Conservation (phyloP, 495 filamentous ascomycete species). For the Collariella sp. region DNA sequence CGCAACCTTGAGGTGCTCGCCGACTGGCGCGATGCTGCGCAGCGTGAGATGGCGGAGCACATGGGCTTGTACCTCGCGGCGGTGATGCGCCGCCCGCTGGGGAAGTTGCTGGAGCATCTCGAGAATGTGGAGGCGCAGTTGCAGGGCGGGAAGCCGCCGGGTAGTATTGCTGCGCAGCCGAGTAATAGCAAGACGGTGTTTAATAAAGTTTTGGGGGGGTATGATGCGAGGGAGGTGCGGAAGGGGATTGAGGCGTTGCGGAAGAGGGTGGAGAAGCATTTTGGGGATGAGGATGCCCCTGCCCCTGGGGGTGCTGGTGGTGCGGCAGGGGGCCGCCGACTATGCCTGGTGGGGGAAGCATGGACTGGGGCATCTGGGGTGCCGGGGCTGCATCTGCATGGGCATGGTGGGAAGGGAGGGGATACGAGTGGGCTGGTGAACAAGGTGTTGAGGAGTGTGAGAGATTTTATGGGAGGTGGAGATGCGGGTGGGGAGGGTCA, state of each 20-base stretch:
- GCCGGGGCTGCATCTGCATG: not conserved
- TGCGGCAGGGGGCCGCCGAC: not conserved
- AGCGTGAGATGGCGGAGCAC: conserved; percentile 76
- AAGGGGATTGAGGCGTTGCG: conserved; percentile 77
- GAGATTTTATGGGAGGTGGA: conserved; percentile 65
- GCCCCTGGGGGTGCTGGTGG: not conserved
- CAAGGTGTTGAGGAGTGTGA: conserved; percentile 79
- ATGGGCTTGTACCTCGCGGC: conserved; percentile 77
- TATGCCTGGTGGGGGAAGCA: not conserved
- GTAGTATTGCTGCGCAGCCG: conserved; percentile 57
- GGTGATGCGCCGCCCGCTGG: conserved; percentile 80
- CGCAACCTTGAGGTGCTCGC: conserved; percentile 63
- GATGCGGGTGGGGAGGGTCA: conserved; percentile 58
- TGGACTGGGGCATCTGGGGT: conserved; percentile 5
- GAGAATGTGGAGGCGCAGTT: conserved; percentile 73
- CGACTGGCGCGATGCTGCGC: conserved; percentile 69
- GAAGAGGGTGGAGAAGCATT: conserved; percentile 93
- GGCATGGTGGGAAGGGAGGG: conserved; percentile 1
- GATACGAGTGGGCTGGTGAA: conserved; percentile 57
- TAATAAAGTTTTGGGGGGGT: conserved; percentile 70
- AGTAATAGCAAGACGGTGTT: conserved; percentile 71
- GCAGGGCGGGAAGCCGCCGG: conserved; percentile 35
- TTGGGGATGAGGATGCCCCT: conserved; percentile 62
- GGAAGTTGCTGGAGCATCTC: conserved; percentile 81
- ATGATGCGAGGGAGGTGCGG: conserved; percentile 74